A percentile compares a stretch with the other conserved stretches of the same genome.
Evolutionary conservation across 495 filamentous ascomycete genomes (phyloP).

Genomic region (Melanomma pulvis-pyrius): DNA sequence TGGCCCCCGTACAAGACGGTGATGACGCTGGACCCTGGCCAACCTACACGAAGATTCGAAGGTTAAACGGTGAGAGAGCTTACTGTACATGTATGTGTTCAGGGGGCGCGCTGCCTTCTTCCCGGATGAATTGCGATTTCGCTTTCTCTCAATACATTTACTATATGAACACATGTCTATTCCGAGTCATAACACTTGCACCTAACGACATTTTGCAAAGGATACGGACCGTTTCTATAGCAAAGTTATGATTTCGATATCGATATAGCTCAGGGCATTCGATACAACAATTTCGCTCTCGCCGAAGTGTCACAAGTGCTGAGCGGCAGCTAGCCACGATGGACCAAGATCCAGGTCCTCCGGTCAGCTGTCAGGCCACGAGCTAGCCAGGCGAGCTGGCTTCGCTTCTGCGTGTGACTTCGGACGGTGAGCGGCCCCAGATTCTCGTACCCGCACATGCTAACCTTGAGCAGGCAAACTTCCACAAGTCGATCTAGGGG

Average conservation of each 20-base stretch:
- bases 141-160: background rate
- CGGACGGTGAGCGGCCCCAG: conserved; percentile 9
- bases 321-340: conserved; percentile 2
- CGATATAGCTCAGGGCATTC: background rate
- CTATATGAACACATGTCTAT: background rate
- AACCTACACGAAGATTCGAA: background rate
- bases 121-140: background rate
- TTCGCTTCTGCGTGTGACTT: conserved; percentile 17
- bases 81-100: background rate
- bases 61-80: background rate
- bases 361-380: conserved; percentile 8
- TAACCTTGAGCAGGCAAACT: background rate
- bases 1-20: background rate
- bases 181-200: background rate
- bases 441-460: background rate
- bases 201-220: background rate
- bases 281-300: conserved; percentile 2
- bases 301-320: background rate
- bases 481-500: background rate
- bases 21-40: background rate
- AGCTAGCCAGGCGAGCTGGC: background rate
- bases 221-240: background rate
- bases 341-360: conserved; percentile 8
- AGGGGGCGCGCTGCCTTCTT: background rate
- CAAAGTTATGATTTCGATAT: background rate